These are phyloP conservation scores for Leccinum obscurum DNA, from an alignment of 768 basidiomycete species.

Conservation along the genomic window DNA sequence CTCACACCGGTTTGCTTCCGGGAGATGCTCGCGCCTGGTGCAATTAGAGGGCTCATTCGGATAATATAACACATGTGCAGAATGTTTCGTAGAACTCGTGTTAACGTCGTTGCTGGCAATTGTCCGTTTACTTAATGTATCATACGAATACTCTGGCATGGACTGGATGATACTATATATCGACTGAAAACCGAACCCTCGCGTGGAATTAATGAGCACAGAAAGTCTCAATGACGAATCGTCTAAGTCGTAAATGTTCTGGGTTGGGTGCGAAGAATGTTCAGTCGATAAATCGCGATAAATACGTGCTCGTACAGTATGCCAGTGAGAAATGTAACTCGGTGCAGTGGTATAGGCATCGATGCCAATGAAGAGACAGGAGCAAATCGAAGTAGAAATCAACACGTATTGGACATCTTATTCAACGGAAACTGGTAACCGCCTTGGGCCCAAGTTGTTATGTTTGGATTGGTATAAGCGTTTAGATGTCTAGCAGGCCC, in stretches of 20 bases:
- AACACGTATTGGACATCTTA: constrained; percentile 30
- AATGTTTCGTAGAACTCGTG: neutral
- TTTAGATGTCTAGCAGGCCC: constrained; percentile 35
- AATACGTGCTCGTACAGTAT: constrained; percentile 28
- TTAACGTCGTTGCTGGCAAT: neutral
- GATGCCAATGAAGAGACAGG: constrained; percentile 7
- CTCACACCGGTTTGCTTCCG: neutral
- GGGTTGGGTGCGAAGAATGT: constrained; percentile 10
- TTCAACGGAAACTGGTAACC: constrained; percentile 79
- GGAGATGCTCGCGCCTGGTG: neutral
- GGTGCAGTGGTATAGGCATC: constrained; percentile 19
- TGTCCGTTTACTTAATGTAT: constrained; percentile 9
- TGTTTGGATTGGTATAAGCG: constrained; percentile 77
- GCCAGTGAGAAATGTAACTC: constrained; percentile 17
- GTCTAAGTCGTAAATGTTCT: constrained; percentile 19
- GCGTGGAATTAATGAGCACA: neutral
- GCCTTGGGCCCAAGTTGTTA: constrained; percentile 82
- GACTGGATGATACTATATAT: constrained; percentile 4
- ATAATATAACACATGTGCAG: neutral
- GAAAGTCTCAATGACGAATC: neutral
- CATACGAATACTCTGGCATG: constrained; percentile 5
- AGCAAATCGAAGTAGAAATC: constrained; percentile 10
- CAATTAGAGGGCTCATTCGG: neutral
- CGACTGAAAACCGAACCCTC: constrained; percentile 1
- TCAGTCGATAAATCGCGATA: constrained; percentile 28